Evolutionary conservation across 1,284 basidiomycete genomes (phyloP), one percentile per base, ranked within the genome.

Genomic region (Ceratobasidium sp.): DNA sequence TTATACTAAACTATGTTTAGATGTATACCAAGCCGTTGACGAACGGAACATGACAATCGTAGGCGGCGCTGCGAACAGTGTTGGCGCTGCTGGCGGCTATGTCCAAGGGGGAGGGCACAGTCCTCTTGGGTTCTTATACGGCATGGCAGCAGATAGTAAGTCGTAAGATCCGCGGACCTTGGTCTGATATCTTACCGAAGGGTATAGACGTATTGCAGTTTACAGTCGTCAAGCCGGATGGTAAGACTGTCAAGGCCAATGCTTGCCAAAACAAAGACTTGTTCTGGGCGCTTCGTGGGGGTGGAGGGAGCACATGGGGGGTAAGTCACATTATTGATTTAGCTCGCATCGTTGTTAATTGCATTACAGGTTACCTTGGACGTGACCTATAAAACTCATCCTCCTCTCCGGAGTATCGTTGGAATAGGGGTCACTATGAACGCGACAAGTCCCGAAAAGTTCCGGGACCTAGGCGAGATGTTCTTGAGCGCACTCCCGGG

Each of bases 101-200:
- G n/a, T n/a, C n/a, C 52, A 60, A 20, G 44, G 57, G 12, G 71
- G 71, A 38, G 71, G 71, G 16, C 76, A 77, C 27, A 59, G 65
- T 30, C 44, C 64, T 6, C 48, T 77, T 16, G 74, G 65, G 18
- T 20, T 33, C 6, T 30, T 65, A 27, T 78, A 78, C 50, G 78
- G 78, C 2, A 55, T 78, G 74, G 78, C 73, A 2, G 78, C 77
- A 6, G 78, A 78, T 33, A 78, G 78, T 78, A 44, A 48, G 73
- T 57, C 20, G 20, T 35, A 6, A 3, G 18, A n/a, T 12, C 14
- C 14, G 30, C n/a, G 12, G 5, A 14, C 46, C 6, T 14, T 38
- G 44, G 5, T 14, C 48, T 33, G 33, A 23, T 23, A 3, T 30
- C 16, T 50, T 48, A 33, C 23, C 10, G 35, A 38, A 18, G 18